Evolutionary conservation across 2,329 filamentous ascomycete species (phyloP).

Genomic region (Colletotrichum sp.): DNA sequence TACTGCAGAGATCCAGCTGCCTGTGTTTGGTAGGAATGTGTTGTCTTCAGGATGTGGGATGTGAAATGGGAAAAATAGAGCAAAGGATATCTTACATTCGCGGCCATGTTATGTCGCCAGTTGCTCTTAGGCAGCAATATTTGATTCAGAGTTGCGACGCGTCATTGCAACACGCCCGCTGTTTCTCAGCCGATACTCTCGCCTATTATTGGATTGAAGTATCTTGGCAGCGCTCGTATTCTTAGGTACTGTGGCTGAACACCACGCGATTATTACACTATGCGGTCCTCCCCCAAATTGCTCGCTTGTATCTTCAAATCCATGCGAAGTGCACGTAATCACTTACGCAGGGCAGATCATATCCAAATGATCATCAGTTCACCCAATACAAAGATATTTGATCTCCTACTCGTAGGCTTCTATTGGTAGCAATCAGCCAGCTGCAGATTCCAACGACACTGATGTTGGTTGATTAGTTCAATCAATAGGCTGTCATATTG

Average conservation of each 20-base stretch:
- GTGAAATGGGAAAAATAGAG: not conserved
- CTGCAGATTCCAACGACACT: not conserved
- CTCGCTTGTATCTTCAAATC: not conserved
- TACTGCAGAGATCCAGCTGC: not conserved
- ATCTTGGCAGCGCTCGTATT: not conserved
- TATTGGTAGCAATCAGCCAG: fast-evolving
- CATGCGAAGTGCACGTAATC: not conserved
- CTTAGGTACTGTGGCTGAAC: not conserved
- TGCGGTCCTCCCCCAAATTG: fast-evolving
- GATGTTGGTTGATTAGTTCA: too few relatives aligned
- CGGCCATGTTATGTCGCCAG: not conserved
- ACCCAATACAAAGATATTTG: too few relatives aligned
- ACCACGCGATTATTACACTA: not conserved
- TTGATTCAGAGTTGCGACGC: not conserved
- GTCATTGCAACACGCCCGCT: not conserved
- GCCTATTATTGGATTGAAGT: not conserved
- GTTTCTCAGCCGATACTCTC: not conserved
- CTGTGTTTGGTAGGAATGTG: not conserved
- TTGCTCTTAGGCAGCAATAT: not conserved
- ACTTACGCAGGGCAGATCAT: not conserved
- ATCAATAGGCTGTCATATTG: too few relatives aligned
- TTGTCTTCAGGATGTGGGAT: fast-evolving
- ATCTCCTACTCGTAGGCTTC: not conserved
- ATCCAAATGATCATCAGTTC: too few relatives aligned
- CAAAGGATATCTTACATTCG: not conserved